These are phyloP conservation scores for Mycosphaerella sp. DNA, from an alignment of 2,329 filamentous ascomycete genomes.

Conservation along the genomic window DNA sequence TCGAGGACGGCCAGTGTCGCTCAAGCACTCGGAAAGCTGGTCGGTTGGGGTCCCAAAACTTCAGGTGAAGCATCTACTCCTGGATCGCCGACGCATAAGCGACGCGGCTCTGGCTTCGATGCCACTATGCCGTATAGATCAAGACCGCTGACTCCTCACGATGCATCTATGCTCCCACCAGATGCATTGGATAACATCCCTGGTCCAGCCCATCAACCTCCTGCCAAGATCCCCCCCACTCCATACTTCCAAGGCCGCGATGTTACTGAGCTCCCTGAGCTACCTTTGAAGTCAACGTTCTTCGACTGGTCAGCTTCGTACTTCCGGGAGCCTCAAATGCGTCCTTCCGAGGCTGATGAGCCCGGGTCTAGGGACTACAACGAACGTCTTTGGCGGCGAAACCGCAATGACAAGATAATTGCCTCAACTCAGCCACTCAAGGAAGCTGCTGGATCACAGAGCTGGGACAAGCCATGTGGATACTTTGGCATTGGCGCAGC, in stretches of 20 bases:
- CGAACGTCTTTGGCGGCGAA: conserved; percentile 82
- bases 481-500: conserved; percentile 87
- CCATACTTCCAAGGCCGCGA: conserved; percentile 64
- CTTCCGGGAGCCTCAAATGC: conserved; percentile 98
- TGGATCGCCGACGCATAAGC: conserved; percentile 25
- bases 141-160: conserved; percentile 36
- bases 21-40: conserved; percentile 58
- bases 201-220: conserved; percentile 55
- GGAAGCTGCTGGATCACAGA: conserved; percentile 73
- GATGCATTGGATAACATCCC: conserved; percentile 60
- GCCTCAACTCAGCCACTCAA: conserved; percentile 91
- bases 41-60: conserved; percentile 35
- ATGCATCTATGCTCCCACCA: conserved; percentile 49
- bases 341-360: conserved; percentile 88
- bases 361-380: conserved; percentile 97
- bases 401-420: conserved; percentile 88
- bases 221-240: conserved; percentile 71
- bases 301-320: conserved; percentile 95
- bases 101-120: conserved; percentile 23
- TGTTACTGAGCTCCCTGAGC: conserved; percentile 51
- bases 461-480: conserved; percentile 77
- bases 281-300: conserved; percentile 78
- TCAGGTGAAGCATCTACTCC: conserved; percentile 23
- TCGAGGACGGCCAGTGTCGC: conserved; percentile 60
- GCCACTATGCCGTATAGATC: conserved; percentile 35